Percentiles rank a stretch among this genome's conserved stretches.
Conservation (phyloP, 2,329 filamentous ascomycete species). For the Colletotrichum nymphaeae region DNA sequence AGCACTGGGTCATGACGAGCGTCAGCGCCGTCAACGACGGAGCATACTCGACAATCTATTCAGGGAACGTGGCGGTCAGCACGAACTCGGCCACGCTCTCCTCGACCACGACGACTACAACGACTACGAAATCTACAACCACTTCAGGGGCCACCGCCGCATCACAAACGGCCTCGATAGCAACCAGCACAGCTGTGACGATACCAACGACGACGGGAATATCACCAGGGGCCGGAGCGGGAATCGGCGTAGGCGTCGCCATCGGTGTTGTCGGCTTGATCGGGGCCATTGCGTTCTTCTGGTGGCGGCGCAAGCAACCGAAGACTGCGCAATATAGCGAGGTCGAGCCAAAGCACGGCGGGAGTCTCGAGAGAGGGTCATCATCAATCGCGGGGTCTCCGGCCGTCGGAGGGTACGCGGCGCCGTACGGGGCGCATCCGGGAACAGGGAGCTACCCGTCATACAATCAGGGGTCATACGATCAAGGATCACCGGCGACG, state of each 20-base stretch:
- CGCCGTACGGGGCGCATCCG: conserved; percentile 9
- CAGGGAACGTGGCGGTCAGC: conserved; percentile 29
- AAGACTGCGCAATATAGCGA: conserved; percentile 23
- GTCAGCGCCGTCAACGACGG: conserved; percentile 44
- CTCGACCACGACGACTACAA: conserved; percentile 7
- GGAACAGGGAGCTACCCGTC: neutral
- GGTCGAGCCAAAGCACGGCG: conserved; percentile 27
- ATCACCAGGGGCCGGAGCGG: conserved; percentile 44
- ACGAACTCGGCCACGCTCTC: conserved; percentile 13
- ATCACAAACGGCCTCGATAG: conserved; percentile 1
- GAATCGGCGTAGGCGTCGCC: conserved; percentile 44
- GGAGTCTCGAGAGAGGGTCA: conserved; percentile 1
- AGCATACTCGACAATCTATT: conserved; percentile 47
- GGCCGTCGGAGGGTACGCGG: conserved; percentile 8
- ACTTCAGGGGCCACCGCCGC: neutral
- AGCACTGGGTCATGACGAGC: conserved; percentile 49
- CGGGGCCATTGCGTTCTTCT: conserved; percentile 40
- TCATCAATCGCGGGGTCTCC: conserved; percentile 16
- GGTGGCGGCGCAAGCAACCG: conserved; percentile 40
- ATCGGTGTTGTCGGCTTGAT: conserved; percentile 42
- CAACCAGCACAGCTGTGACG: conserved; percentile 13
- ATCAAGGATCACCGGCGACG: neutral
- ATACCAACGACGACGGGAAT: conserved; percentile 34
- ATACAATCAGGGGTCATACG: neutral
- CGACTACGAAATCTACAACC: conserved; percentile 7